A percentile compares a stretch with the other conserved stretches of the same genome.
Conservation (phyloP, 768 basidiomycete species). For the Leccinum imitatum region DNA sequence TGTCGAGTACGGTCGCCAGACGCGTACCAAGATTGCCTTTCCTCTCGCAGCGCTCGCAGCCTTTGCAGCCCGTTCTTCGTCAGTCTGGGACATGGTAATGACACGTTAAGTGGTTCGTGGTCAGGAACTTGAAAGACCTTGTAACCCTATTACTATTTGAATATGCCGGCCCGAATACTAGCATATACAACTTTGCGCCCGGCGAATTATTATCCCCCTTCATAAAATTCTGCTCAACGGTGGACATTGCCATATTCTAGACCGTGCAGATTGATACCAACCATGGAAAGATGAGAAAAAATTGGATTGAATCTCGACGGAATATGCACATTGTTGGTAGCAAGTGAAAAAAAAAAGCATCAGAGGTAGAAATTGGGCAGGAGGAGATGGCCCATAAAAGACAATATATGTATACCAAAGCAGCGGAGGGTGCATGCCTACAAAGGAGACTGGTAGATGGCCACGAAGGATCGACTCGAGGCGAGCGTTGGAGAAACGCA, state of each 20-base stretch:
- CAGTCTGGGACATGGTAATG: conserved; percentile 41
- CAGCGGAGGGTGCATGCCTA: conserved; percentile 33
- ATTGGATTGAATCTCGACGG: conserved; percentile 37
- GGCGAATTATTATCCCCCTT: conserved; percentile 1
- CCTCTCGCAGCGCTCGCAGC: conserved; percentile 84
- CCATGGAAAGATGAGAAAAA: conserved; percentile 12
- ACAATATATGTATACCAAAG: conserved; percentile 38
- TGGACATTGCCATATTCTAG: conserved; percentile 1
- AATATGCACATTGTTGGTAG: conserved; percentile 49
- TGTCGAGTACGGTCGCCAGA: not conserved
- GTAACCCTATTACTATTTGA: not conserved
- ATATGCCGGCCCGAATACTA: not conserved
- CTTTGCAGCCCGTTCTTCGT: conserved; percentile 76
- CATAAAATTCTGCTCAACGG: conserved; percentile 7
- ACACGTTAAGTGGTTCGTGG: conserved; percentile 8
- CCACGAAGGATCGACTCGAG: conserved; percentile 64
- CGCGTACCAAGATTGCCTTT: conserved; percentile 66
- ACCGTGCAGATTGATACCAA: not conserved
- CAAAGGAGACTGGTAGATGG: conserved; percentile 38
- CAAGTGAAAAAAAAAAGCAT: conserved; percentile 36
- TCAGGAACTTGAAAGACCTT: conserved; percentile 3
- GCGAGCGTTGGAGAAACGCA: conserved; percentile 46
- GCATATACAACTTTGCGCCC: not conserved
- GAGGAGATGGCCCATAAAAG: conserved; percentile 33
- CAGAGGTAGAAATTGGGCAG: conserved; percentile 34